These are phyloP conservation scores for Asclepias syriaca DNA, from an alignment of 257 asterid species.

Conservation along the genomic window DNA sequence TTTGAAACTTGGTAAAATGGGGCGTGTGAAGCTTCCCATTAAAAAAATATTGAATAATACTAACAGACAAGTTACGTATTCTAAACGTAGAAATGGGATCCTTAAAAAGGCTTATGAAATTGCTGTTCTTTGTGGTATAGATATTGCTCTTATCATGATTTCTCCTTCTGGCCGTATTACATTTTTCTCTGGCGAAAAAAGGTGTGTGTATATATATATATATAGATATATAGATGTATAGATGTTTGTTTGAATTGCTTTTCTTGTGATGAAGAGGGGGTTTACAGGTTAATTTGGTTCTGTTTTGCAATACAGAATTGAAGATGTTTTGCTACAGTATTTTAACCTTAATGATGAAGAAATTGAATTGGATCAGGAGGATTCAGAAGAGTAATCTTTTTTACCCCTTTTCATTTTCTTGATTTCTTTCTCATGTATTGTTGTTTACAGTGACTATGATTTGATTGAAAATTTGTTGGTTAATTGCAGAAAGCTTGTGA, in stretches of 20 bases:
- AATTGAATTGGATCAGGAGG: conserved; percentile 51
- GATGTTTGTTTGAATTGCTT: not conserved
- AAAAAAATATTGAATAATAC: conserved; percentile 73
- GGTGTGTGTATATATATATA: conserved; percentile 27
- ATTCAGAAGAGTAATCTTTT: conserved; percentile 55
- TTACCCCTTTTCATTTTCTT: not conserved
- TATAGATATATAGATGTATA: no score
- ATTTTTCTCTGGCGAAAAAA: conserved; percentile 65
- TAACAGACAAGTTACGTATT: conserved; percentile 67
- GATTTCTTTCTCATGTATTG: not conserved
- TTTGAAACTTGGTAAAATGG: conserved; percentile 34
- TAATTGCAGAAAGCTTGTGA: conserved; percentile 18
- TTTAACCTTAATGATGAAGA: conserved; percentile 38
- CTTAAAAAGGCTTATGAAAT: conserved; percentile 76
- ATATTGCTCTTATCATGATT: conserved; percentile 58
- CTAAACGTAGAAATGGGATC: conserved; percentile 80
- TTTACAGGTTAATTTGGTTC: not conserved
- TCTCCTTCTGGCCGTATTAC: conserved; percentile 73
- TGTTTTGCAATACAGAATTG: conserved; percentile 35
- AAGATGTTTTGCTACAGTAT: conserved; percentile 66
- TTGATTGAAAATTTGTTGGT: not conserved
- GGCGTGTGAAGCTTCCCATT: conserved; percentile 74
- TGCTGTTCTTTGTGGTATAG: conserved; percentile 66
- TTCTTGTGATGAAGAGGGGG: not conserved
- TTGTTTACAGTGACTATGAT: not conserved